A percentile compares a stretch with the other conserved stretches of the same genome.
Conservation (phyloP, 768 basidiomycete genomes). For the Russula emetica region DNA sequence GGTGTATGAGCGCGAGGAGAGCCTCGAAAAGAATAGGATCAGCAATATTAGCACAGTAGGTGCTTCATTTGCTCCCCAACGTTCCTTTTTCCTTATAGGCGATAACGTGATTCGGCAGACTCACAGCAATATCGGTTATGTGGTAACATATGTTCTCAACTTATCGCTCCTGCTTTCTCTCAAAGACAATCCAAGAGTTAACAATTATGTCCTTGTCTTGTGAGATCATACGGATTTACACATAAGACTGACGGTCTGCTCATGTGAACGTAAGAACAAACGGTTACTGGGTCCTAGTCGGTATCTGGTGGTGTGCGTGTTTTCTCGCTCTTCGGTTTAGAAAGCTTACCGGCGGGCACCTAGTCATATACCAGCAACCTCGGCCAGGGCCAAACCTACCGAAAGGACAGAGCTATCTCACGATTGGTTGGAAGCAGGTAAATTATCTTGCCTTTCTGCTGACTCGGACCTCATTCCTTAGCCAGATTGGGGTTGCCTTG, state of each 20-base stretch:
- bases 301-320: slow-evolving; percentile 83
- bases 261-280: slow-evolving; percentile 47
- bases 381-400: slow-evolving; percentile 77
- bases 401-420: slow-evolving; percentile 69
- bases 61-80: slow-evolving; percentile 22
- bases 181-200: slow-evolving; percentile 51
- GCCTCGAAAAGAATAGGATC: slow-evolving; percentile 77
- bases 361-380: slow-evolving; percentile 82
- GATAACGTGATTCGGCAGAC: slow-evolving; percentile 39
- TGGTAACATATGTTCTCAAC: slow-evolving; percentile 60
- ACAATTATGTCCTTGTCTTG: slow-evolving; percentile 73
- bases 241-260: not conserved
- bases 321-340: not conserved
- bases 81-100: no score
- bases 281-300: slow-evolving; percentile 70
- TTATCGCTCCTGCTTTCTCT: slow-evolving; percentile 67
- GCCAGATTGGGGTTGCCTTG: slow-evolving; percentile 68
- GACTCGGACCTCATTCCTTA: not conserved
- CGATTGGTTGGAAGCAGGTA: slow-evolving; percentile 84
- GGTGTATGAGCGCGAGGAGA: slow-evolving; percentile 70
- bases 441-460: not conserved
- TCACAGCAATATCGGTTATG: slow-evolving; percentile 74
- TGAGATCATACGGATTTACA: slow-evolving; percentile 34
- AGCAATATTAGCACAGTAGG: slow-evolving; percentile 77
- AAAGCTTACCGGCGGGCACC: slow-evolving; percentile 1